Percentiles rank a stretch among this genome's conserved stretches.
Conservation (phyloP, 1,284 basidiomycete species). For the Pseudozyma hubeiensis region DNA sequence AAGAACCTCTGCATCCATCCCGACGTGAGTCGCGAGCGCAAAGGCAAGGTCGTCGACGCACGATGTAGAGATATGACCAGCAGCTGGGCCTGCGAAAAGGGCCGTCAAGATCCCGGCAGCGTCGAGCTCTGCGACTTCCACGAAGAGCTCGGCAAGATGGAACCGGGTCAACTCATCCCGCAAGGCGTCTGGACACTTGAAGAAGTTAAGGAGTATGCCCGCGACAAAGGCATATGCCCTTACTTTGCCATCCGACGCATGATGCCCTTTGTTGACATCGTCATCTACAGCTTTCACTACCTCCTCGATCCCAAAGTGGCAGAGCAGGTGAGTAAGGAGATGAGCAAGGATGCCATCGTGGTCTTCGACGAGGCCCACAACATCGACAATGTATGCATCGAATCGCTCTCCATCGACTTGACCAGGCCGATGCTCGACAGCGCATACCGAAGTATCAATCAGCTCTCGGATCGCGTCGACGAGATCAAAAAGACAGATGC, state of each 20-base stretch:
- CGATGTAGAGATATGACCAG: slow-evolving; percentile 95
- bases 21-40: slow-evolving; percentile 95
- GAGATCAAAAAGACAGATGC: slow-evolving; percentile 97
- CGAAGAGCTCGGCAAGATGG: slow-evolving; percentile 84
- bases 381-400: slow-evolving; percentile 99
- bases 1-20: slow-evolving; percentile 98
- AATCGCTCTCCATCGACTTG: slow-evolving; percentile 95
- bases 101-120: slow-evolving; percentile 86
- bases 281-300: slow-evolving; percentile 99
- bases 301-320: slow-evolving; percentile 98
- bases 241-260: slow-evolving; percentile 97
- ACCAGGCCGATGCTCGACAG: slow-evolving; percentile 99
- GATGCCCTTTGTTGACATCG: slow-evolving; percentile 95
- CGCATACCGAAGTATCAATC: slow-evolving; percentile 87
- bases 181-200: slow-evolving; percentile 93
- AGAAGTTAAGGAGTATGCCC: slow-evolving; percentile 89
- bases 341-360: slow-evolving; percentile 97
- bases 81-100: slow-evolving; percentile 84
- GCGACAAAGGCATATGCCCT: slow-evolving; percentile 87
- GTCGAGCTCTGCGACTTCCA: slow-evolving; percentile 94
- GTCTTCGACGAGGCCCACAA: slow-evolving; percentile 99
- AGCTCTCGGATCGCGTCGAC: slow-evolving; percentile 90
- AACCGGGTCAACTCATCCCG: slow-evolving; percentile 86
- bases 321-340: slow-evolving; percentile 96
- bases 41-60: slow-evolving; percentile 96